These are phyloP conservation scores for Colletotrichum viniferum DNA, from an alignment of 2,329 filamentous ascomycete species.

Conservation along the genomic window DNA sequence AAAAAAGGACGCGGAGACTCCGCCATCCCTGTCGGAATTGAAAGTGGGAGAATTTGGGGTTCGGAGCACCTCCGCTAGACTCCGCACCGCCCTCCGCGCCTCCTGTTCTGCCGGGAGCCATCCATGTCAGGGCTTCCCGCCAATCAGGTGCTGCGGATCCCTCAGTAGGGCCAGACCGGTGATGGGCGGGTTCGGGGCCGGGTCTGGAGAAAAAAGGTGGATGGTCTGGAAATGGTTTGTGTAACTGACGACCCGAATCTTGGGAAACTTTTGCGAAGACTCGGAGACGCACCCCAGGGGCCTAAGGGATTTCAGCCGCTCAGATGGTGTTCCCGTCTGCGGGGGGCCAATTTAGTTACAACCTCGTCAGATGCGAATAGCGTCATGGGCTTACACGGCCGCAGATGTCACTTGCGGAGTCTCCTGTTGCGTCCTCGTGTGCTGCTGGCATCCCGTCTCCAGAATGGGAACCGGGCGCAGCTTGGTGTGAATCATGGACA, in stretches of 20 bases:
- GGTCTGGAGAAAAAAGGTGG: background rate
- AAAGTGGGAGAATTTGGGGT: background rate
- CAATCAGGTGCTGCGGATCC: background rate
- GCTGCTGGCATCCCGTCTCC: background rate
- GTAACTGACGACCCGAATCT: background rate
- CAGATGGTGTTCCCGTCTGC: background rate
- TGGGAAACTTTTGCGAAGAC: background rate
- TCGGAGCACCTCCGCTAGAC: conserved; percentile 20
- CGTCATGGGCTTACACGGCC: background rate
- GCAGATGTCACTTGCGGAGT: background rate
- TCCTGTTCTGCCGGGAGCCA: background rate
- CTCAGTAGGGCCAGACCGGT: background rate
- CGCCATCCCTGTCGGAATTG: background rate
- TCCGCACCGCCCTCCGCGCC: conserved; percentile 9
- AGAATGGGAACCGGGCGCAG: background rate
- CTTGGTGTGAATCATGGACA: background rate
- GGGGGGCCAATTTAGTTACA: background rate
- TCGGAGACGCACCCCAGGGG: background rate
- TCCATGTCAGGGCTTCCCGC: background rate
- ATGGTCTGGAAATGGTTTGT: background rate
- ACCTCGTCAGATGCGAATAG: background rate
- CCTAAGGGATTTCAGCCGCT: background rate
- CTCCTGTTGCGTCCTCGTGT: conserved; percentile 16
- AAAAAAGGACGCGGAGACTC: conserved; percentile 9
- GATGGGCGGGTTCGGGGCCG: background rate